Evolutionary conservation across 1,139 yeast species (phyloP).

Genomic region (Entelexis paramagnoliae): DNA sequence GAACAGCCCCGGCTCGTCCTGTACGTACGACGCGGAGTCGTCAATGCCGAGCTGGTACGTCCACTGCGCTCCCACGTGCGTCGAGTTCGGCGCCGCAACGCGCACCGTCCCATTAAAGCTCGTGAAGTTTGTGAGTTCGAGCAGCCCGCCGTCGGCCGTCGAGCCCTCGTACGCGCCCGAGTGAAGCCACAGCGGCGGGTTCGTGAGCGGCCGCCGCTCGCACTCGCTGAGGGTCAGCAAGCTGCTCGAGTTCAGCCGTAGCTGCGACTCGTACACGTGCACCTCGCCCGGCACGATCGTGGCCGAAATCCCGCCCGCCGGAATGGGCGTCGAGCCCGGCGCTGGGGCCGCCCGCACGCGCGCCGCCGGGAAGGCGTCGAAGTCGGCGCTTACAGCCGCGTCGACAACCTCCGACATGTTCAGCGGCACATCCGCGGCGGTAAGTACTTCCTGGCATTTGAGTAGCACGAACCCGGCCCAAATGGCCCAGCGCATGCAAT

Average conservation of each 20-base stretch:
- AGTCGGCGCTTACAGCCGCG: neutral
- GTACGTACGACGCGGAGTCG: constrained; percentile 29
- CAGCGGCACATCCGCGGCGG: neutral
- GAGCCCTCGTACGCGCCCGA: constrained; percentile 10
- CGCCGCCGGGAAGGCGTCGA: neutral
- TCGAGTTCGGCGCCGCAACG: constrained; percentile 6
- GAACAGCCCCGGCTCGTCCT: constrained; percentile 30
- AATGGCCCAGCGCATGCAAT: constrained; percentile 7
- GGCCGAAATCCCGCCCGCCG: constrained; percentile 20
- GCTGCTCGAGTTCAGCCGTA: neutral
- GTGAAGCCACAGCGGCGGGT: constrained; percentile 9
- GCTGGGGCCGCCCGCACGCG: neutral
- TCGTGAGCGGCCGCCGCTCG: constrained; percentile 8
- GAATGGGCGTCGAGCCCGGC: constrained; percentile 15
- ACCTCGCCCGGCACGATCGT: constrained; percentile 27
- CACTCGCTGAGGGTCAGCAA: constrained; percentile 18
- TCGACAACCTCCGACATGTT: neutral
- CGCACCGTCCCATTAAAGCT: constrained; percentile 11
- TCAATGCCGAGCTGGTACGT: constrained; percentile 55
- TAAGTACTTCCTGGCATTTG: neutral
- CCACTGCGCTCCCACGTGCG: constrained; percentile 24
- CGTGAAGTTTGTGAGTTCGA: constrained; percentile 4
- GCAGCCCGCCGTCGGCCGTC: constrained; percentile 21
- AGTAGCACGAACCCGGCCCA: neutral
- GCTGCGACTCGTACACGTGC: constrained; percentile 25